phyloP scores from a whole-genome alignment of 768 basidiomycete species.

The Imleria badia region DNA sequence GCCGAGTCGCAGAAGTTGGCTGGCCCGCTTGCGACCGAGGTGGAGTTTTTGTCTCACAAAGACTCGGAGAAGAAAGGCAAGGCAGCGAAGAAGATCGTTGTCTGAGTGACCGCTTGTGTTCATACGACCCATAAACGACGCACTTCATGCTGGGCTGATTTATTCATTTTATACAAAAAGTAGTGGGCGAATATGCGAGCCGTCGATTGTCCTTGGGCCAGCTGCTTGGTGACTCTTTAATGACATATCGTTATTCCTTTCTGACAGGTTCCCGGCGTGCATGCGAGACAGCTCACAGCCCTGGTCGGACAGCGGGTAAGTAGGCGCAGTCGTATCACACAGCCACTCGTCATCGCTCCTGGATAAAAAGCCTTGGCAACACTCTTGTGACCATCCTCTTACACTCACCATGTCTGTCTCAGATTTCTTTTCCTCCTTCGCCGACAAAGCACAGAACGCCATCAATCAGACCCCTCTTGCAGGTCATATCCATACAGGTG shows the following conservation, averaged over 20 bases:
- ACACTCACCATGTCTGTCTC: slow-evolving; percentile 53
- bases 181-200: slow-evolving; percentile 22
- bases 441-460: slow-evolving; percentile 76
- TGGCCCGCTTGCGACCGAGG: slow-evolving; percentile 90
- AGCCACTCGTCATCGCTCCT: slow-evolving; percentile 17
- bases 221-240: slow-evolving; percentile 24
- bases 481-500: slow-evolving; percentile 46
- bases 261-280: slow-evolving; percentile 6
- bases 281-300: slow-evolving; percentile 3
- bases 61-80: slow-evolving; percentile 96
- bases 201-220: slow-evolving; percentile 17
- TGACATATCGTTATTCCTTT: slow-evolving; percentile 22
- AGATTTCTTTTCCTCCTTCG: slow-evolving; percentile 61
- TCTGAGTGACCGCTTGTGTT: slow-evolving; percentile 39
- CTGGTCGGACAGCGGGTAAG: slow-evolving; percentile 4
- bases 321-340: slow-evolving; percentile 17
- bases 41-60: slow-evolving; percentile 93
- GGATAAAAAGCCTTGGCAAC: slow-evolving; percentile 24
- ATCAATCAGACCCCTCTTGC: slow-evolving; percentile 62
- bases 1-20: slow-evolving; percentile 67
- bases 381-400: slow-evolving; percentile 6
- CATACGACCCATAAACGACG: slow-evolving; percentile 14
- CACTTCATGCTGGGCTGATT: slow-evolving; percentile 27
- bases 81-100: slow-evolving; percentile 71
- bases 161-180: slow-evolving; percentile 31